Percentiles rank a stretch among this genome's conserved stretches.
phyloP scores from a whole-genome alignment of 768 basidiomycete species.

The Scleroderma citrinum region DNA sequence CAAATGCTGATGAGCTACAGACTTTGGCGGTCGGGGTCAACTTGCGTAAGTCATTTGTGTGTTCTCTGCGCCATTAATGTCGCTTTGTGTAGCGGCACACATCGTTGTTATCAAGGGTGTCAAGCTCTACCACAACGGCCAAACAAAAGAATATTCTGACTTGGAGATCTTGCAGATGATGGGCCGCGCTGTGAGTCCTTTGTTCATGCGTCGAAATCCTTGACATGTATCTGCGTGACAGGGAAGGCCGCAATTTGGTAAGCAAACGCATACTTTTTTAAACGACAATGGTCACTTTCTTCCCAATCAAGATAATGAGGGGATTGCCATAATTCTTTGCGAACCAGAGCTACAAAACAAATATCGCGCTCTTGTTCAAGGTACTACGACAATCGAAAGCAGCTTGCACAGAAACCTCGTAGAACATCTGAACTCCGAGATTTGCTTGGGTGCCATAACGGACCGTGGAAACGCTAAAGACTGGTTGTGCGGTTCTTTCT shows the following conservation, averaged over 20 bases:
- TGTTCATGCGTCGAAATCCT: neutral
- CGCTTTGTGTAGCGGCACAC: conserved; percentile 62
- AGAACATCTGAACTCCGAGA: conserved; percentile 94
- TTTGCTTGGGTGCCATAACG: conserved; percentile 80
- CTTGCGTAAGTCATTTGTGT: conserved; percentile 56
- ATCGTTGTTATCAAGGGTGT: conserved; percentile 93
- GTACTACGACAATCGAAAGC: conserved; percentile 78
- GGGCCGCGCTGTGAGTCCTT: conserved; percentile 70
- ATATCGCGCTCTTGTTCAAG: conserved; percentile 63
- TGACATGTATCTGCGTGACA: conserved; percentile 21
- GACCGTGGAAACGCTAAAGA: conserved; percentile 60
- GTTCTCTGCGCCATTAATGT: neutral
- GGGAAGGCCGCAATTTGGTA: conserved; percentile 91
- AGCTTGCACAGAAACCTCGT: conserved; percentile 74
- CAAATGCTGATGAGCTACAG: conserved; percentile 33
- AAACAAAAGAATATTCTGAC: conserved; percentile 79
- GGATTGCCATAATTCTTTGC: conserved; percentile 79
- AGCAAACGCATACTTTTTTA: conserved; percentile 1
- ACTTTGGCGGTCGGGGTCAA: conserved; percentile 97
- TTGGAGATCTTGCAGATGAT: conserved; percentile 96
- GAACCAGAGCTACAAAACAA: conserved; percentile 66
- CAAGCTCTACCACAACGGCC: conserved; percentile 64
- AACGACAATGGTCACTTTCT: neutral
- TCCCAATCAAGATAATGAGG: conserved; percentile 61
- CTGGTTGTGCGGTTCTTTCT: conserved; percentile 83